Evolutionary conservation across 441 rosid genomes (phyloP).

Genomic region (Rhodomyrtus psidioides): DNA sequence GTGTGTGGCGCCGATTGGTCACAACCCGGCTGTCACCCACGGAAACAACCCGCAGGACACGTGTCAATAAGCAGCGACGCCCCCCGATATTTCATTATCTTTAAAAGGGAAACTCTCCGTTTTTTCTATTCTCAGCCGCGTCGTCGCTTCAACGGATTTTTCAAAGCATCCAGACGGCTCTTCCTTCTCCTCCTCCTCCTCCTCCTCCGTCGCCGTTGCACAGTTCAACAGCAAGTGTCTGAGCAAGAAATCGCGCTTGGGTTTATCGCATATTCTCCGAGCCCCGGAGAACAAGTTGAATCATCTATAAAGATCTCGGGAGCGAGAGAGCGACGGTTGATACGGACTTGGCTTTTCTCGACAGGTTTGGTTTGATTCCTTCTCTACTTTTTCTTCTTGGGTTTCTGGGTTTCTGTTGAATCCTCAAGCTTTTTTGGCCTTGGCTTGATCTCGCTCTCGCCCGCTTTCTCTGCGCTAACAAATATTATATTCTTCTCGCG

Average conservation of each 20-base stretch:
- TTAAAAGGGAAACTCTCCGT: neutral
- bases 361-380: neutral
- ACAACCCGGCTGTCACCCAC: neutral
- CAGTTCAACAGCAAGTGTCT: neutral
- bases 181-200: neutral
- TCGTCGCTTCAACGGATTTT: neutral
- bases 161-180: neutral
- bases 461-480: neutral
- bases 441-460: neutral
- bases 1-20: neutral
- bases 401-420: neutral
- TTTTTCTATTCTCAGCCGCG: no score
- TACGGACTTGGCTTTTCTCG: neutral
- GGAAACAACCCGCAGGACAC: neutral
- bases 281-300: neutral
- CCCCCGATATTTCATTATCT: neutral
- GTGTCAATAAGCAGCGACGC: neutral
- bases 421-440: neutral
- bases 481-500: neutral
- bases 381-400: no score
- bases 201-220: neutral
- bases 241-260: neutral
- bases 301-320: neutral
- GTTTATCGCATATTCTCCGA: neutral
- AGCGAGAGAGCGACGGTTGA: neutral